These are phyloP conservation scores for Trametes versicolor DNA, from an alignment of 1,284 basidiomycete species.

Conservation along the genomic window DNA sequence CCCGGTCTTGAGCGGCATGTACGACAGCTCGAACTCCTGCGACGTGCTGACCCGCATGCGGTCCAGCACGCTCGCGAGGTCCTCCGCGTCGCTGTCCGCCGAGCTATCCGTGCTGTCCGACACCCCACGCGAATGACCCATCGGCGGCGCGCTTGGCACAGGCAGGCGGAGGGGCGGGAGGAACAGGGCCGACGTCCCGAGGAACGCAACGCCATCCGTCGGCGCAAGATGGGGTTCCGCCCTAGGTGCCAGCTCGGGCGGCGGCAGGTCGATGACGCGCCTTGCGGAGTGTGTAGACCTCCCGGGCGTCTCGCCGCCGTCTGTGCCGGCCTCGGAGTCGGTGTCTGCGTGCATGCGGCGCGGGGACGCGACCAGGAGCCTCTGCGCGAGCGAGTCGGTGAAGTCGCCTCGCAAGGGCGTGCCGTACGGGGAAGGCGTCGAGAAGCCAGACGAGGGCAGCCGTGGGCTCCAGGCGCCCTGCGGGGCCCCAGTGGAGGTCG, in stretches of 20 bases:
- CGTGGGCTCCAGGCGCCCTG: slow-evolving; percentile 55
- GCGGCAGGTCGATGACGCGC: slow-evolving; percentile 46
- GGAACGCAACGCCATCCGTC: slow-evolving; percentile 50
- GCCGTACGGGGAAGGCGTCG: slow-evolving; percentile 56
- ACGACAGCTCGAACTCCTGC: slow-evolving; percentile 70
- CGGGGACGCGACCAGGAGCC: slow-evolving; percentile 55
- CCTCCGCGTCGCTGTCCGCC: slow-evolving; percentile 46
- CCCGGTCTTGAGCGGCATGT: slow-evolving; percentile 62
- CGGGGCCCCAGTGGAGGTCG: slow-evolving; percentile 26
- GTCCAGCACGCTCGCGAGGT: slow-evolving; percentile 38
- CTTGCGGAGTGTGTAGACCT: slow-evolving; percentile 33
- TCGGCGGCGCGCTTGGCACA: slow-evolving; percentile 5
- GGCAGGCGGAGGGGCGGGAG: slow-evolving; percentile 48
- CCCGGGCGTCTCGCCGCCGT: slow-evolving; percentile 38
- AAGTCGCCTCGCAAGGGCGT: slow-evolving; percentile 52
- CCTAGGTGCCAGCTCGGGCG: slow-evolving; percentile 55
- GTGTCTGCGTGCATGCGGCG: slow-evolving; percentile 33
- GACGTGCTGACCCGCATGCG: slow-evolving; percentile 37
- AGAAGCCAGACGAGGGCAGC: slow-evolving; percentile 56
- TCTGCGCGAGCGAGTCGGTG: slow-evolving; percentile 59
- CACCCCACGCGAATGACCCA: slow-evolving; percentile 33
- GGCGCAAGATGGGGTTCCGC: slow-evolving; percentile 17
- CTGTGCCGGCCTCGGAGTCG: slow-evolving; percentile 41
- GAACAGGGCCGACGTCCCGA: slow-evolving; percentile 63
- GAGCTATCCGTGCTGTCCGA: slow-evolving; percentile 37